Percentiles rank a stretch among this genome's conserved stretches.
These are phyloP conservation scores for Nicotiana otophora DNA, from an alignment of 257 asterid species.

Conservation along the genomic window DNA sequence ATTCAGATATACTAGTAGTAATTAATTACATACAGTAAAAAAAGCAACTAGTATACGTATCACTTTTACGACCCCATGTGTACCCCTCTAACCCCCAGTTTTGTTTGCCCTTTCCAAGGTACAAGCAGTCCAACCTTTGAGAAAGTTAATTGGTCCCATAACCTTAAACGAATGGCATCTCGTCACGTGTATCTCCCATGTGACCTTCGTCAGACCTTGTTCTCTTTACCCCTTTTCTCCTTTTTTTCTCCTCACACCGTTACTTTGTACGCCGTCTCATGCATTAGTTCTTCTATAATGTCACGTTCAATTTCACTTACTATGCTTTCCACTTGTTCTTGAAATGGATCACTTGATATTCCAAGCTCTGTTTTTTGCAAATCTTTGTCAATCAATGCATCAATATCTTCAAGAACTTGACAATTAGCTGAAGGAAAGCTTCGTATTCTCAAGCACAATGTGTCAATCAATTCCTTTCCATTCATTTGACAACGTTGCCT, in stretches of 20 bases:
- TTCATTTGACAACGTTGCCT: constrained; percentile 1
- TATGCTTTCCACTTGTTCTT: constrained; percentile 42
- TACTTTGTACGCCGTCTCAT: constrained; percentile 41
- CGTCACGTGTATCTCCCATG: constrained; percentile 59
- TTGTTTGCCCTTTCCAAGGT: constrained; percentile 15
- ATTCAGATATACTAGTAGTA: not conserved
- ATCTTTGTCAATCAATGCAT: constrained; percentile 48
- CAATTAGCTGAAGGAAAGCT: constrained; percentile 52
- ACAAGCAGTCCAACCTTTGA: constrained; percentile 20
- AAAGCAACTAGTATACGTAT: not conserved
- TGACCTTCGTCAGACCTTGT: constrained; percentile 38
- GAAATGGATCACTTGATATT: constrained; percentile 1
- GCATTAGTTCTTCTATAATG: constrained; percentile 49
- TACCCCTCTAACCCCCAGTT: not conserved
- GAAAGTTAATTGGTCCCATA: constrained; percentile 4
- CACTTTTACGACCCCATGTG: constrained; percentile 3
- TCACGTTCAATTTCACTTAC: constrained; percentile 58
- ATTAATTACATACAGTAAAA: not conserved
- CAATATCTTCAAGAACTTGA: constrained; percentile 63
- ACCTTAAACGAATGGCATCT: constrained; percentile 33
- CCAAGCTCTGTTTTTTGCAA: constrained; percentile 10
- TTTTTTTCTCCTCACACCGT: not conserved
- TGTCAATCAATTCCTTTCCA: constrained; percentile 24
- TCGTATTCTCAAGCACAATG: constrained; percentile 36
- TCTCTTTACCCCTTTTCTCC: not conserved